A percentile compares a stretch with the other conserved stretches of the same genome.
Evolutionary conservation across 2,329 filamentous ascomycete species (phyloP).

Genomic region (Venturia oleaginea): DNA sequence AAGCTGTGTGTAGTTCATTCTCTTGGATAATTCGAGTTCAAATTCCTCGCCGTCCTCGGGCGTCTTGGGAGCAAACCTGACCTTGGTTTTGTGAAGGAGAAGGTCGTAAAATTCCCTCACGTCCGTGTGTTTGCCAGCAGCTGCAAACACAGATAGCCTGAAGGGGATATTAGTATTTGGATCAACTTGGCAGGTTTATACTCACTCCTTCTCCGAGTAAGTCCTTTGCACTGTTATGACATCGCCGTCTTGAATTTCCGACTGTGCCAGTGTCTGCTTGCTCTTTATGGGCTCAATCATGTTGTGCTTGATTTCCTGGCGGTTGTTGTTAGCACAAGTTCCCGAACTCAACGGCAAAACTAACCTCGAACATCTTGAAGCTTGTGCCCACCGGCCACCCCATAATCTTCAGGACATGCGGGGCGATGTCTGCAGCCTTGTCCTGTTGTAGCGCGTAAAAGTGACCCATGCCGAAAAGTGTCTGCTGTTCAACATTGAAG

Average conservation of each 20-base stretch:
- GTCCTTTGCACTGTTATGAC: slow-evolving; percentile 87
- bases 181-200: slow-evolving; percentile 1
- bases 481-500: slow-evolving; percentile 73
- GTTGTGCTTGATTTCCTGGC: slow-evolving; percentile 81
- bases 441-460: slow-evolving; percentile 82
- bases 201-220: slow-evolving; percentile 38
- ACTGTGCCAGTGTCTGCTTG: slow-evolving; percentile 79
- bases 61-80: slow-evolving; percentile 66
- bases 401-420: slow-evolving; percentile 73
- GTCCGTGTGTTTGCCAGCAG: slow-evolving; percentile 47
- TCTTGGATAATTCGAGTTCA: slow-evolving; percentile 69
- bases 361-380: slow-evolving; percentile 63
- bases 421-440: slow-evolving; percentile 76
- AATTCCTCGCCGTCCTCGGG: slow-evolving; percentile 53
- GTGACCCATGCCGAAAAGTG: slow-evolving; percentile 66
- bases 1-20: slow-evolving; percentile 82
- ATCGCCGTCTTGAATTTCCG: slow-evolving; percentile 94
- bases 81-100: slow-evolving; percentile 69
- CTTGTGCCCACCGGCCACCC: slow-evolving; percentile 70
- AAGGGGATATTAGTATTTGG: not conserved
- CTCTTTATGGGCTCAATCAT: slow-evolving; percentile 95
- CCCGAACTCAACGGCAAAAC: slow-evolving; percentile 21
- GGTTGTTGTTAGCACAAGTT: slow-evolving; percentile 18
- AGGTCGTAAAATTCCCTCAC: slow-evolving; percentile 90
- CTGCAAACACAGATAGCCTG: slow-evolving; percentile 20